Evolutionary conservation across 1,284 basidiomycete species (phyloP).

Genomic region (Cutaneotrichosporon arboriforme): DNA sequence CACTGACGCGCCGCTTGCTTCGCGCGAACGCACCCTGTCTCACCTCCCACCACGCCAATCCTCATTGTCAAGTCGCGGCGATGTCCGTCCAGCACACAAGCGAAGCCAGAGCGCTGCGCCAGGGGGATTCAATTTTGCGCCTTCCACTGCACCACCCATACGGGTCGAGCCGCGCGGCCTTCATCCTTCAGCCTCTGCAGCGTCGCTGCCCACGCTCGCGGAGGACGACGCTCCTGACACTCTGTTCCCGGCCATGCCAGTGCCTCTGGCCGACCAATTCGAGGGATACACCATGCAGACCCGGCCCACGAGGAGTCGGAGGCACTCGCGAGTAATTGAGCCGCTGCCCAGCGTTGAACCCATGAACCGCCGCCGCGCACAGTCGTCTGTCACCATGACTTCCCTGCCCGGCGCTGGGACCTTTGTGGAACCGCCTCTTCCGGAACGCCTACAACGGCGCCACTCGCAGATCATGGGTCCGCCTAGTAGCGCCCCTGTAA

Average conservation of each 20-base stretch:
- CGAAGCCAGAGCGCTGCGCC: conserved; percentile 6
- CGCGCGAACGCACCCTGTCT: not conserved
- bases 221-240: conserved; percentile 1
- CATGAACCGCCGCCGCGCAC: conserved; percentile 1
- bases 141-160: not conserved
- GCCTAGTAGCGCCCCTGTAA: not conserved
- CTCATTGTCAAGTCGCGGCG: not conserved
- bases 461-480: not conserved
- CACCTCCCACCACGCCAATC: conserved; percentile 3
- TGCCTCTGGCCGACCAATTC: too few relatives aligned
- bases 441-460: not conserved
- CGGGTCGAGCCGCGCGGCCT: not conserved
- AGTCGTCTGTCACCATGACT: conserved; percentile 5
- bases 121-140: not conserved
- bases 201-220: conserved; percentile 5
- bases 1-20: conserved; percentile 7
- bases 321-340: not conserved
- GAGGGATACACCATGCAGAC: not conserved
- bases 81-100: not conserved
- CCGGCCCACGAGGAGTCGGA: not conserved
- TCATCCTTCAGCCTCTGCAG: not conserved
- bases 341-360: not conserved
- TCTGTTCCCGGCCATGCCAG: too few relatives aligned
- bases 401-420: not conserved
- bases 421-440: conserved; percentile 3